phyloP scores from a whole-genome alignment of 2,329 filamentous ascomycete species.

The Juglanconis oblonga region DNA sequence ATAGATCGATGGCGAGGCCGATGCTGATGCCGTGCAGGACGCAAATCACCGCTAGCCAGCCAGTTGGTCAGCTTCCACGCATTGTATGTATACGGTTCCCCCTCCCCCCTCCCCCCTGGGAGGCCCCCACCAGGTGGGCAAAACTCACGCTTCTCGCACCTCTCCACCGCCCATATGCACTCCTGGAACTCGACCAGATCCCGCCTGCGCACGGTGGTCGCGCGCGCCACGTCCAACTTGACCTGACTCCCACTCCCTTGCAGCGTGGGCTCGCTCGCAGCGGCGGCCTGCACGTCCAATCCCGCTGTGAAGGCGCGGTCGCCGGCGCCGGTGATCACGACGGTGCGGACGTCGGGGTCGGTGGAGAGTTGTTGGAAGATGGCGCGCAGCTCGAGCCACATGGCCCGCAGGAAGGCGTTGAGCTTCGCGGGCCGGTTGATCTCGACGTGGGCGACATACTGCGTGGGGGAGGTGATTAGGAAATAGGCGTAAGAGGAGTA shows the following conservation, averaged over 20 bases:
- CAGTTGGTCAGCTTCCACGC: background rate
- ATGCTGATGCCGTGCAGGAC: conserved; percentile 76
- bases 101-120: too few relatives aligned
- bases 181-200: conserved; percentile 79
- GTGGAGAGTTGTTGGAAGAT: conserved; percentile 71
- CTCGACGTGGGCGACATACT: conserved; percentile 84
- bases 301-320: conserved; percentile 83
- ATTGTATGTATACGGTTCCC: too few relatives aligned
- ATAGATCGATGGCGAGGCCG: conserved; percentile 75
- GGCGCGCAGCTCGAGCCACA: conserved; percentile 78
- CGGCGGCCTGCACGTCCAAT: conserved; percentile 74
- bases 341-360: conserved; percentile 69
- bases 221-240: conserved; percentile 59
- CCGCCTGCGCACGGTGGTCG: conserved; percentile 58
- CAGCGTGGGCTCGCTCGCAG: conserved; percentile 44
- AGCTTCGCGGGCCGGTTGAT: conserved; percentile 85
- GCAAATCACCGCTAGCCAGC: conserved; percentile 66
- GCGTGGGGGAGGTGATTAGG: conserved; percentile 67
- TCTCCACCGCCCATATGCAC: conserved; percentile 72
- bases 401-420: conserved; percentile 80
- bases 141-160: conserved; percentile 78
- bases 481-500: conserved; percentile 62
- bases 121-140: too few relatives aligned
- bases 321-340: conserved; percentile 79
- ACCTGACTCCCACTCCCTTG: conserved; percentile 25